Base-by-base conservation (phyloP, 805 yeast species). In the Zygosaccharomyces siamensis region DNA sequence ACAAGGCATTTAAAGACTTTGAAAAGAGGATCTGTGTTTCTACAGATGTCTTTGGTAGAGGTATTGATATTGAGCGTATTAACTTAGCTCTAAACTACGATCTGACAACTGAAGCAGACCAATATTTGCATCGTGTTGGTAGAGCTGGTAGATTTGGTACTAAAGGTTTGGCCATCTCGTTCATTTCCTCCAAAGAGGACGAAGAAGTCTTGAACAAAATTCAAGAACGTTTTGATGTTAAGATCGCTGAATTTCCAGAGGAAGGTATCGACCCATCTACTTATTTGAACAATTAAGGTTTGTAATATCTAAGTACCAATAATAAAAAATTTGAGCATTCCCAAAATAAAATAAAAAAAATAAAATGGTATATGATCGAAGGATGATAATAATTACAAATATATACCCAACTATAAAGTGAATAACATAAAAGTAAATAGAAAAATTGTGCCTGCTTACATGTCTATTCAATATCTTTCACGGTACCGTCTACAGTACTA, bases 61-160 rank as follows among this genome's bases (percentile, higher is more conserved):
- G 99, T 78, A 93, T 92, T 64, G 99, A 92, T 80, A 92, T 92
- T 60, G 99, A 92, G 79, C 89, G 99, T 76, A 92, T 92, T 74
- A 92, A 92, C 75, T 75, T 92, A 70, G 99, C 99, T 54, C 89
- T 92, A 77, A 93, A 92, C 78, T 92, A 92, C 73, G 99, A 92
- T 73, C 76, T 92, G 77, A 97, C 99, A 61, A 77, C 72, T 57
- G 97, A 90, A 75, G 96, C 98, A 56, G 98, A 92, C 72, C 97
- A 93, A 73, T 92, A 93, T 74, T 81, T 92, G 69, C 99, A 92
- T 78, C 89, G 99, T 77, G 99, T 92, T 55, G 99, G 99, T 68
- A 89, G 99, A 82, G 99, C 99, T 60, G 99, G 99, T 75, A 90
- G 99, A 80, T 92, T 92, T 64, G 99, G 99, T 77, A 92, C 99